A percentile compares a stretch with the other conserved stretches of the same genome.
Evolutionary conservation across 2,329 filamentous ascomycete genomes (phyloP).

Genomic region (Ophiostoma novo-ulmi): DNA sequence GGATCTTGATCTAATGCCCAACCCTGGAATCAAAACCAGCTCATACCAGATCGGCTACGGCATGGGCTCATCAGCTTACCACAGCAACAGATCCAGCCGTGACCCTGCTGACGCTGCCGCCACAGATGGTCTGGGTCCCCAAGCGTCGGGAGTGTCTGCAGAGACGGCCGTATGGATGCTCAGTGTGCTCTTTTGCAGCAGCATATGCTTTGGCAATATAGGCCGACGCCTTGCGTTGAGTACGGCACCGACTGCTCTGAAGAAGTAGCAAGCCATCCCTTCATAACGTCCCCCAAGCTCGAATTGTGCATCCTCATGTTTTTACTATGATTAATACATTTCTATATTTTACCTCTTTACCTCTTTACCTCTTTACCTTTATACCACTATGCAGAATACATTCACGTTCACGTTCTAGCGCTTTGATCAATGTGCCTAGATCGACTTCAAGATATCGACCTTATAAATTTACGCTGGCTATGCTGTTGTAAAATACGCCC

Average conservation of each 20-base stretch:
- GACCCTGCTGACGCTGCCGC: neutral
- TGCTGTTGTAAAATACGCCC: neutral
- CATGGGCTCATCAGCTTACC: neutral
- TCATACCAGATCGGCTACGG: constrained; percentile 22
- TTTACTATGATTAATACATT: too few relatives aligned
- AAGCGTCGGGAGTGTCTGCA: constrained; percentile 50
- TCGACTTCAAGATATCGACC: neutral
- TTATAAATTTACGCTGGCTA: neutral
- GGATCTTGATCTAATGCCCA: constrained; percentile 72
- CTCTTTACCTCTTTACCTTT: neutral
- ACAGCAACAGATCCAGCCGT: constrained; percentile 28
- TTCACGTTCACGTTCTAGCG: neutral
- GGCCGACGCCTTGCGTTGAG: constrained; percentile 67
- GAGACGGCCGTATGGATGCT: constrained; percentile 82
- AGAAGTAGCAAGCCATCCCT: neutral
- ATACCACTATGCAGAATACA: neutral
- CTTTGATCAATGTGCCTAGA: neutral
- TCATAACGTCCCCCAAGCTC: neutral
- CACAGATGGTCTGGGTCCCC: constrained; percentile 20
- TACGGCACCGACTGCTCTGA: neutral
- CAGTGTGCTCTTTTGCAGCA: constrained; percentile 90
- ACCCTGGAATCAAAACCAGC: constrained; percentile 45
- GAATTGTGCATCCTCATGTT: neutral
- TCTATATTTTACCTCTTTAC: neutral
- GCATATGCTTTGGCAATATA: constrained; percentile 93